Evolutionary conservation across 176 grass and related monocot species (phyloP), one percentile per base, ranked within the genome.

Genomic region (Hordeum vulgare): DNA sequence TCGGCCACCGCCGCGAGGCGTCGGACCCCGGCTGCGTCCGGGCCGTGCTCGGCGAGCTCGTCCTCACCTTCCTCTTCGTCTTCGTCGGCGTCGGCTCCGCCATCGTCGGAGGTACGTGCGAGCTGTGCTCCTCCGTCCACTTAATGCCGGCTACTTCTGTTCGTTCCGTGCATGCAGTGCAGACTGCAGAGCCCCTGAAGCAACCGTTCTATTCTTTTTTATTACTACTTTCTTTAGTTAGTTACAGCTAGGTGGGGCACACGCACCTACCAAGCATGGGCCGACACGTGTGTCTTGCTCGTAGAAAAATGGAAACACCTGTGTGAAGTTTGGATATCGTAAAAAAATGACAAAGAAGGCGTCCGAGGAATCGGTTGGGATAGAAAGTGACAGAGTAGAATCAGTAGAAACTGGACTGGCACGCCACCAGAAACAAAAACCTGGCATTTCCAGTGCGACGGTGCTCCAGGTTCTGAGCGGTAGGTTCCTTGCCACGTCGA

Each of bases 21-120:
- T 71, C 70, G 17, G 85, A 95, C 74, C 91, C 93, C 36, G 93
- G 78, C 83, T 98, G 86, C 86, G 31, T 95, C 76, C 83, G 91
- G 1, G 96, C 86, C 11, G 85, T 98, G 12, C 67, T 91, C 66
- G 93, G 93, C 58, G 96, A 98, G 92, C 42, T 93, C 61, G 78
- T 98, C 76, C 87, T 95, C 80, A 98, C 96, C 51, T 98, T 98
- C 83, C 96, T 98, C 84, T 95, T 98, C 66, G 91, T 98, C 87
- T 92, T 98, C 86, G 75, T 90, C 29, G 87, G 85, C 8, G 96
- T 98, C 58, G 93, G 87, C 21, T n/a, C 91, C 10, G 93, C 91
- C 69, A 94, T 95, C 77, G 28, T 89, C 24, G 85, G 80, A 13
- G 87, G 92, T 92, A 65, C 17, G 45, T 29, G 18, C 41, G 3